Evolutionary conservation across 306 rosid genomes (phyloP), one percentile per base, ranked within the genome.

Genomic region (Erythrophleum fordii): DNA sequence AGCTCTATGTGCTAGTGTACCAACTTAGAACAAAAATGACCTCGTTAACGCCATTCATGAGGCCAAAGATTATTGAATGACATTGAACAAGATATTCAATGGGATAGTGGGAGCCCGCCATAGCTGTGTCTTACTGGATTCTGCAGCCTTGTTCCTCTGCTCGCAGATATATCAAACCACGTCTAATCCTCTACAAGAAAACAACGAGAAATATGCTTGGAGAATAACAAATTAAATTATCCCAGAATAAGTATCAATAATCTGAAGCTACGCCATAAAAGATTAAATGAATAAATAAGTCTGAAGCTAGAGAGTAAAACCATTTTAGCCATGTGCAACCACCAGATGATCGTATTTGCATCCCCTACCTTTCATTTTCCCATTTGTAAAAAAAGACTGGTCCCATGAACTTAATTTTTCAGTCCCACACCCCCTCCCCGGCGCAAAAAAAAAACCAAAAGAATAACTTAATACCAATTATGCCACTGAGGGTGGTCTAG

Each of bases 71-170:
- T 93, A 81, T 83, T 84, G 86, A 85, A 70, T 73, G 76, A 60
- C n/a, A 20, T 80, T 49, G 84, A 61, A 78, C 58, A 70, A 78
- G 55, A 22, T 58, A 80, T 69, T 51, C 60, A 69, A 81, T 73
- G n/a, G 61, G 45, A 55, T 35, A 67, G 60, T 64, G 55, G 53
- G 29, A 52, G 75, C 29, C 41, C 67, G 60, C 45, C 69, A 70
- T 72, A 62, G 59, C 69, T 79, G 66, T 31, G 37, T 59, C 29
- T 86, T 86, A 93, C 81, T 93, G 98, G 81, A 90, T 82, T 70
- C 85, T 90, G 86, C 98, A 91, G 56, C 89, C 85, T 76, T 85
- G 93, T 77, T 85, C 98, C 76, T 89, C 94, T 11, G 89, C 87
- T 77, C 77, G 83, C 55, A 93, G 96, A 83, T 59, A 90, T 77